phyloP scores from a whole-genome alignment of 257 asterid species.

The Plantago major region DNA sequence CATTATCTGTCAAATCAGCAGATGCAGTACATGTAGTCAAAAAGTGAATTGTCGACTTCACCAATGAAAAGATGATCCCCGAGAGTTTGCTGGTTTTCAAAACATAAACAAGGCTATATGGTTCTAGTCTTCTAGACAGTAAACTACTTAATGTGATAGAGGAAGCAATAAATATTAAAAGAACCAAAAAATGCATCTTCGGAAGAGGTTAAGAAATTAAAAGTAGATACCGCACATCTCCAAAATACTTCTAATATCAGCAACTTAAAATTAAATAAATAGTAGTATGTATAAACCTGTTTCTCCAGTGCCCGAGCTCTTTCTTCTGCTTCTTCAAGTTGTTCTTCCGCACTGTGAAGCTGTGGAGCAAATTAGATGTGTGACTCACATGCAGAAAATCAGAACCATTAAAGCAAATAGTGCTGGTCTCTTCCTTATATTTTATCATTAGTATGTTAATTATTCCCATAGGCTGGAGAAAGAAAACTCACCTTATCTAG shows the following conservation, averaged over 20 bases:
- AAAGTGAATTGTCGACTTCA: neutral
- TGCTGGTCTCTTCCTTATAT: too few relatives aligned
- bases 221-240: neutral
- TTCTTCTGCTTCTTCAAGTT: slow-evolving; percentile 89
- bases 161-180: neutral
- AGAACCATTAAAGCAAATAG: too few relatives aligned
- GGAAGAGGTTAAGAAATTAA: neutral
- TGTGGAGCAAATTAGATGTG: slow-evolving; percentile 27
- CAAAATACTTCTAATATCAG: neutral
- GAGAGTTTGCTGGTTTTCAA: neutral
- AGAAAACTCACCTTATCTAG: slow-evolving; percentile 71
- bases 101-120: neutral
- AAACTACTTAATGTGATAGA: neutral
- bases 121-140: neutral
- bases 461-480: slow-evolving; percentile 8
- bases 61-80: neutral
- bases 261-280: slow-evolving; percentile 7
- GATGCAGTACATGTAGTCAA: neutral
- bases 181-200: neutral
- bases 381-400: too few relatives aligned
- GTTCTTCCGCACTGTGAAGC: slow-evolving; percentile 85
- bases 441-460: neutral
- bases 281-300: slow-evolving; percentile 50
- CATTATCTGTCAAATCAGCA: neutral
- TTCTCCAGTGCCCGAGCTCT: slow-evolving; percentile 91